Evolutionary conservation across 2,329 filamentous ascomycete species (phyloP).

Genomic region (Didymosphaeria variabile): DNA sequence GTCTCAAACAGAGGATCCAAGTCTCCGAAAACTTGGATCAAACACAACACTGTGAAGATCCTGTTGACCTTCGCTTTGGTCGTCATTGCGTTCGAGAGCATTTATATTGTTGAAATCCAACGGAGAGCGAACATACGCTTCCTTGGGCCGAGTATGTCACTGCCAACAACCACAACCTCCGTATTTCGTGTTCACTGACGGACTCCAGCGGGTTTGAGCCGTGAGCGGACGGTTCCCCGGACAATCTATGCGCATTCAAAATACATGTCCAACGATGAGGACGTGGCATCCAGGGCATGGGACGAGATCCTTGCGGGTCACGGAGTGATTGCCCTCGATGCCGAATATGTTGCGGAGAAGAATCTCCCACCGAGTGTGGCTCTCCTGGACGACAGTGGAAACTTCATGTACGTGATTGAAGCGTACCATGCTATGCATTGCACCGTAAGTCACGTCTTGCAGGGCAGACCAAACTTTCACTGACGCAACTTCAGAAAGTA

Average conservation of each 20-base stretch:
- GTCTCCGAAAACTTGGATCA: neutral
- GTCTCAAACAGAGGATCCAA: neutral
- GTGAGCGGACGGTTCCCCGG: conserved; percentile 12
- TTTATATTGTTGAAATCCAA: conserved; percentile 5
- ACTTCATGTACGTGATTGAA: conserved; percentile 19
- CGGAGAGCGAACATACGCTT: conserved; percentile 8
- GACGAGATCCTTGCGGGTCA: conserved; percentile 19
- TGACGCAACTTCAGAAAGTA: conserved; percentile 6
- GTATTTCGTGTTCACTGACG: conserved; percentile 1
- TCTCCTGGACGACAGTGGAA: conserved; percentile 14
- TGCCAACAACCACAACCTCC: neutral
- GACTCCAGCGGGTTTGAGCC: conserved; percentile 11
- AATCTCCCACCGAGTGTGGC: conserved; percentile 13
- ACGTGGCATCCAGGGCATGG: conserved; percentile 17
- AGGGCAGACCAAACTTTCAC: too few relatives aligned
- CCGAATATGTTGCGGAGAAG: conserved; percentile 13
- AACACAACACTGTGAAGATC: neutral
- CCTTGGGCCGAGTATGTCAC: conserved; percentile 9
- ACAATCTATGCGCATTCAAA: conserved; percentile 19
- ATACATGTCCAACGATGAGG: conserved; percentile 16
- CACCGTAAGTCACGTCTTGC: neutral
- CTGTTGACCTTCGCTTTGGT: neutral
- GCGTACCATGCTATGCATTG: conserved; percentile 23
- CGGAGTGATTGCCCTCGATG: conserved; percentile 18
- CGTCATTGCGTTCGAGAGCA: conserved; percentile 4